A percentile compares a stretch with the other conserved stretches of the same genome.
Evolutionary conservation across 176 grass and related monocot genomes (phyloP).

Genomic region (Cenchrus fungigraminus): DNA sequence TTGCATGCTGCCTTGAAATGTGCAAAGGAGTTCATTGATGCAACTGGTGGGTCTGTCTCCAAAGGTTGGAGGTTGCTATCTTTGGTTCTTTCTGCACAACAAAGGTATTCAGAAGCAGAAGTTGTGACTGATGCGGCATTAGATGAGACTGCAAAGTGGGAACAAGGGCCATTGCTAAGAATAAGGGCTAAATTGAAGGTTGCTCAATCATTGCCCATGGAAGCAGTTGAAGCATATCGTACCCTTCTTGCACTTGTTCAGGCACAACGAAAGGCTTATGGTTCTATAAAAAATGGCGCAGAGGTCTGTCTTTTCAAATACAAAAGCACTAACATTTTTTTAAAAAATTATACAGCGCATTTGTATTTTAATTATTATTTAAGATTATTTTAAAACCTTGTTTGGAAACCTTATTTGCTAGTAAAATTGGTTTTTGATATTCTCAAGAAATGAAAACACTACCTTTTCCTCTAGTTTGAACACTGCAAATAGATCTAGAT

Average conservation of each 20-base stretch:
- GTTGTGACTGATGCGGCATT: conserved; percentile 92
- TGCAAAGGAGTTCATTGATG: conserved; percentile 89
- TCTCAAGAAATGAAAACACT: neutral
- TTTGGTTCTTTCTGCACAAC: conserved; percentile 87
- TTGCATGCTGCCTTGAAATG: conserved; percentile 78
- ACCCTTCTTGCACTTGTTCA: conserved; percentile 92
- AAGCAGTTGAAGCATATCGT: conserved; percentile 86
- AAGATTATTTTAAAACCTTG: neutral
- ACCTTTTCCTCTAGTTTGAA: conserved; percentile 20
- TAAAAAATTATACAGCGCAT: neutral
- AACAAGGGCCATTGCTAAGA: conserved; percentile 85
- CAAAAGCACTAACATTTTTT: neutral
- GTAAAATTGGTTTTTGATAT: neutral
- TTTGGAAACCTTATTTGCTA: conserved; percentile 13
- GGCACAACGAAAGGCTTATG: conserved; percentile 82
- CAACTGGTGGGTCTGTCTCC: conserved; percentile 82
- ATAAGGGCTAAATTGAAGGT: conserved; percentile 91
- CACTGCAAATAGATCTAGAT: neutral
- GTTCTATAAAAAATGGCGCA: conserved; percentile 57
- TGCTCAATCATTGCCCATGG: conserved; percentile 68
- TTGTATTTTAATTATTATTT: neutral
- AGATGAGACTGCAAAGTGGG: conserved; percentile 95
- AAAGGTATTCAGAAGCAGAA: conserved; percentile 81
- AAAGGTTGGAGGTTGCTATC: conserved; percentile 94
- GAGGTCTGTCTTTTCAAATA: conserved; percentile 65